Evolutionary conservation across 176 grass and related monocot genomes (phyloP), one percentile per base, ranked within the genome.

Genomic region (Oryza coarctata): DNA sequence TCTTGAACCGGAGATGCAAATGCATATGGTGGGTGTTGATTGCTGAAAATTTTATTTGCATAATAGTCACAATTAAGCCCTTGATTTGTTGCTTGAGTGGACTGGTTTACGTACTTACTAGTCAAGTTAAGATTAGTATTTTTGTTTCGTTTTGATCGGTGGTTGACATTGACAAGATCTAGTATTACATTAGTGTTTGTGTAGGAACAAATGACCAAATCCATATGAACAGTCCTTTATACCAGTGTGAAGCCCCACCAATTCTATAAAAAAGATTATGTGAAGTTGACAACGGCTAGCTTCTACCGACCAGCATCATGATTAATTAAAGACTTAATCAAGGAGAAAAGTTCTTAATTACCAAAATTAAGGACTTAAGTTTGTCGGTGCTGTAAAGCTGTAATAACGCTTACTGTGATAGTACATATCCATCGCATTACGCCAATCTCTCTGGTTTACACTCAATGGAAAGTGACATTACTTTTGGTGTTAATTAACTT

Each of bases 211-310:
- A 57, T 57, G 44, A 45, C 41, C 13, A 9, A 9, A 61, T 76
- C 63, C 78, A 29, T 87, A 44, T 81, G 85, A 80, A 80, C 70
- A 63, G 69, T 81, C 62, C 12, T 18, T 7, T 32, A 17, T 27
- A 75, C 63, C 29, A 76, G 33, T 9, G 20, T 74, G 33, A 68
- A 74, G 62, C 9, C 76, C 9, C 23, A 31, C 30, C 27, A 34
- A 17, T 45, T 18, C 22, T 29, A 15, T 33, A 11, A 78, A 44
- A 44, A 45, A n/a, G 2, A 44, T 30, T 31, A 1, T 6, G 26
- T 28, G 3, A 4, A 29, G 7, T 8, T 72, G 2, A 72, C 39
- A 72, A 18, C 17, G 2, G 26, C 7, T 55, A 22, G 50, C 50
- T 55, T 55, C 50, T 22, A 55, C 18, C 50, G 20, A 9, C 20